phyloP scores from a whole-genome alignment of 768 basidiomycete genomes.

The Cubamyces lactineus region DNA sequence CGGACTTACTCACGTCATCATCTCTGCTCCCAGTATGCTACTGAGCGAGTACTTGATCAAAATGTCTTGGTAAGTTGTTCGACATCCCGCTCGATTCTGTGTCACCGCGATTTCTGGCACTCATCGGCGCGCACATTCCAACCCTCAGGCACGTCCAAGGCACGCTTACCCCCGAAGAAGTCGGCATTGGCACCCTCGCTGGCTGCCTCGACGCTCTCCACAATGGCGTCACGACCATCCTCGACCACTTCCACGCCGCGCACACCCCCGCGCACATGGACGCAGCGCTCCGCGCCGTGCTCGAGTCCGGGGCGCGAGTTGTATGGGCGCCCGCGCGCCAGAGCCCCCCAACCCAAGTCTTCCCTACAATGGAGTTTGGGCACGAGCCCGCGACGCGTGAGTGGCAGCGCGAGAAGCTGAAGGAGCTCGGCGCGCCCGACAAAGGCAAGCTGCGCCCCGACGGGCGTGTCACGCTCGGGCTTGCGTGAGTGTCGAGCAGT shows the following conservation, averaged over 20 bases:
- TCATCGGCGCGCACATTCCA: no score
- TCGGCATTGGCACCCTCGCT: conserved; percentile 35
- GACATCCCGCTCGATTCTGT: not conserved
- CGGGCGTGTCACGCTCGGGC: conserved; percentile 35
- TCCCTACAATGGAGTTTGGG: conserved; percentile 27
- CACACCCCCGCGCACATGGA: conserved; percentile 32
- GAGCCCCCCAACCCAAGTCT: conserved; percentile 28
- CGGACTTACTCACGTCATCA: not conserved
- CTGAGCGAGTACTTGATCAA: conserved; percentile 36
- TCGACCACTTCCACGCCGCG: conserved; percentile 38
- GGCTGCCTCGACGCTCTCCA: conserved; percentile 37
- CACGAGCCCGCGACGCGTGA: conserved; percentile 26
- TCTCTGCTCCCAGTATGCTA: conserved; percentile 25
- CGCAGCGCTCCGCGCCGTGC: conserved; percentile 30
- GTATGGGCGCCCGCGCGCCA: conserved; percentile 33
- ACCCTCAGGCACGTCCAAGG: conserved; percentile 27
- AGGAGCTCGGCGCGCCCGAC: conserved; percentile 28
- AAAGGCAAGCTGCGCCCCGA: conserved; percentile 30
- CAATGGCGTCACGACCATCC: conserved; percentile 36
- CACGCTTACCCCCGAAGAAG: conserved; percentile 32
- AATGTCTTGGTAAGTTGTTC: conserved; percentile 26
- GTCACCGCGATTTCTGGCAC: no score
- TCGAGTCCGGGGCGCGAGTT: conserved; percentile 35
- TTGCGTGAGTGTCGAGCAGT: conserved; percentile 23
- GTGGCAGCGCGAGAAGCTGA: conserved; percentile 32